Conservation (phyloP, 768 basidiomycete species). For the Crucibulum laeve region DNA sequence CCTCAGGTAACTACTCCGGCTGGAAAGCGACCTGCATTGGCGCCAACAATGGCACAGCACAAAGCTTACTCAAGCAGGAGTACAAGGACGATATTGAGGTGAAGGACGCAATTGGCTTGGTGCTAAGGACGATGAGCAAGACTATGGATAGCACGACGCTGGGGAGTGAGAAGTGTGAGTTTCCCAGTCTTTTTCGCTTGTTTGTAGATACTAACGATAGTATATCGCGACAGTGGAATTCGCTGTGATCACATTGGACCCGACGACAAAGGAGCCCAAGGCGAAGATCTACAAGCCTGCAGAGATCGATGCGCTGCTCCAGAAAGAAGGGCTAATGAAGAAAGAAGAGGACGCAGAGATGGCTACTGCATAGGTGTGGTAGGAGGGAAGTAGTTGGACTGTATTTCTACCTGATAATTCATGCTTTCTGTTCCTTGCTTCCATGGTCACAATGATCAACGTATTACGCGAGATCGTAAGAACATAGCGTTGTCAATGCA, state of each 20-base stretch:
- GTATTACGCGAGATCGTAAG: too few species aligned
- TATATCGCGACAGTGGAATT: conserved; percentile 72
- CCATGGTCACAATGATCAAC: background rate
- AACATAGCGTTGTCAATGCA: too few species aligned
- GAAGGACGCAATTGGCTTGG: conserved; percentile 90
- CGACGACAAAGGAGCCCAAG: conserved; percentile 68
- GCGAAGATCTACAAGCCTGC: conserved; percentile 89
- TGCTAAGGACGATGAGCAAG: conserved; percentile 95
- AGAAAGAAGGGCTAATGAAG: conserved; percentile 79
- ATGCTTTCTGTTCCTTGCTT: background rate
- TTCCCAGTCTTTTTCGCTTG: conserved; percentile 1
- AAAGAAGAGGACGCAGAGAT: conserved; percentile 83
- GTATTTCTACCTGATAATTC: conserved; percentile 19
- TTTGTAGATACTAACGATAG: conserved; percentile 5
- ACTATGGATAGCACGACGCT: conserved; percentile 99
- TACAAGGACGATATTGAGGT: conserved; percentile 93
- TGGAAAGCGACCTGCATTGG: conserved; percentile 99
- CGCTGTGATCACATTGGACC: conserved; percentile 86
- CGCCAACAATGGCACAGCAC: conserved; percentile 96
- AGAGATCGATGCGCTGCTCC: conserved; percentile 83
- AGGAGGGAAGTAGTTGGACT: conserved; percentile 4
- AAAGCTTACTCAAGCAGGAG: conserved; percentile 94
- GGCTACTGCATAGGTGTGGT: conserved; percentile 45
- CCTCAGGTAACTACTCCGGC: conserved; percentile 96
- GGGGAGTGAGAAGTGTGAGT: conserved; percentile 91